These are phyloP conservation scores for Penicillium subrubescens DNA, from an alignment of 495 filamentous ascomycete species.

Conservation along the genomic window DNA sequence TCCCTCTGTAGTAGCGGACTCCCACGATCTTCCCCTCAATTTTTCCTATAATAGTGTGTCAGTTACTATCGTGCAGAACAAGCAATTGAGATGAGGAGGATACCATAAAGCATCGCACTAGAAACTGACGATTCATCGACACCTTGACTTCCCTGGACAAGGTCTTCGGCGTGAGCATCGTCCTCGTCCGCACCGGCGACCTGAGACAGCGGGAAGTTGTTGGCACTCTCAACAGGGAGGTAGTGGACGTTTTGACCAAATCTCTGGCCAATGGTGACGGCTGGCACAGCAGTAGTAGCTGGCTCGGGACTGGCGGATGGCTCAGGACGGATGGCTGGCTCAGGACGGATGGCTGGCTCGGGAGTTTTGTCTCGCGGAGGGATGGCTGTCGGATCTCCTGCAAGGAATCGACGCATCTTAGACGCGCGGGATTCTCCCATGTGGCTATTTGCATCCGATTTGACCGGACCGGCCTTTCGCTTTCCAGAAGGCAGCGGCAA, in stretches of 20 bases:
- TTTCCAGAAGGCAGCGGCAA: slow-evolving; percentile 17
- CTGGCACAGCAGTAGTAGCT: background rate
- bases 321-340: too few relatives aligned
- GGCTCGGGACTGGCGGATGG: too few relatives aligned
- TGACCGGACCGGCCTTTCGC: slow-evolving; percentile 24
- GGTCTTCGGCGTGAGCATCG: slow-evolving; percentile 37
- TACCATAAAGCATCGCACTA: slow-evolving; percentile 55
- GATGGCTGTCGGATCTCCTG: background rate
- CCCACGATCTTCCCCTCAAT: slow-evolving; percentile 74
- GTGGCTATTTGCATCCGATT: slow-evolving; percentile 14
- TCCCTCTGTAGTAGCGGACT: slow-evolving; percentile 73
- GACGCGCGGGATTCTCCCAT: slow-evolving; percentile 22
- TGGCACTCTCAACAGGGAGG: slow-evolving; percentile 25
- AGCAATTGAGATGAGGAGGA: background rate
- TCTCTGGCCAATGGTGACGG: slow-evolving; percentile 26
- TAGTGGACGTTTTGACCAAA: slow-evolving; percentile 40
- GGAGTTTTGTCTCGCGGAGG: too few relatives aligned
- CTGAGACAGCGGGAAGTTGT: slow-evolving; percentile 40
- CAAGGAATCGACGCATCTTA: slow-evolving; percentile 17
- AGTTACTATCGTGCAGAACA: background rate
- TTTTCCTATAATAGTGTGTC: slow-evolving; percentile 28
- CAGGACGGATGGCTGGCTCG: too few relatives aligned
- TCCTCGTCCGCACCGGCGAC: slow-evolving; percentile 36
- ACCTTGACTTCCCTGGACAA: slow-evolving; percentile 41
- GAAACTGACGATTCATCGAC: slow-evolving; percentile 45